A percentile compares a stretch with the other conserved stretches of the same genome.
Conservation (phyloP, 1,139 yeast genomes). For the Pichia kudriavzevii region DNA sequence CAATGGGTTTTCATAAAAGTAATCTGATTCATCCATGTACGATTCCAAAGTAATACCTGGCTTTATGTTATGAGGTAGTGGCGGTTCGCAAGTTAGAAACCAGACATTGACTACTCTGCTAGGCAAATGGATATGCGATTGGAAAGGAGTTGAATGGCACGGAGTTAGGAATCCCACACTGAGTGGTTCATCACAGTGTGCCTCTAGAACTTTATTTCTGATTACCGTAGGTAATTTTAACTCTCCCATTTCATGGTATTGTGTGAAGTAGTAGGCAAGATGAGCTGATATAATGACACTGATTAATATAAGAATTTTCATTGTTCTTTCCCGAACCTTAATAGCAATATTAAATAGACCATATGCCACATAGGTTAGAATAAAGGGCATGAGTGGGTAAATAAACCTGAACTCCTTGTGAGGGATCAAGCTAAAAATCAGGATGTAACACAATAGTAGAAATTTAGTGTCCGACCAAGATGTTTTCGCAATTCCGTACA, state of each 20-base stretch:
- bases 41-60: conserved; percentile 22
- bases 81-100: conserved; percentile 93
- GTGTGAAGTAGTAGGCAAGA: conserved; percentile 36
- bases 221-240: conserved; percentile 46
- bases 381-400: conserved; percentile 77
- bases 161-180: conserved; percentile 83
- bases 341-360: conserved; percentile 23
- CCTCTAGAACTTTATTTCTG: neutral
- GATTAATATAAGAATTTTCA: conserved; percentile 3
- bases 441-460: conserved; percentile 36
- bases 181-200: conserved; percentile 7
- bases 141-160: conserved; percentile 97
- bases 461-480: conserved; percentile 14
- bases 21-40: conserved; percentile 84
- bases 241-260: conserved; percentile 78
- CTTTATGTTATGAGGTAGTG: conserved; percentile 34
- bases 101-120: conserved; percentile 43
- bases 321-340: conserved; percentile 4
- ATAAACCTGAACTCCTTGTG: conserved; percentile 92
- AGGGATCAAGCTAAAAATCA: conserved; percentile 52
- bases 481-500: conserved; percentile 33
- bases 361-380: conserved; percentile 38
- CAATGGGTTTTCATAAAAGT: conserved; percentile 61
- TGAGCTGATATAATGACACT: conserved; percentile 14
- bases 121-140: conserved; percentile 64